Base-by-base conservation (phyloP, 805 yeast species). In the Monosporozyma aerobia region DNA sequence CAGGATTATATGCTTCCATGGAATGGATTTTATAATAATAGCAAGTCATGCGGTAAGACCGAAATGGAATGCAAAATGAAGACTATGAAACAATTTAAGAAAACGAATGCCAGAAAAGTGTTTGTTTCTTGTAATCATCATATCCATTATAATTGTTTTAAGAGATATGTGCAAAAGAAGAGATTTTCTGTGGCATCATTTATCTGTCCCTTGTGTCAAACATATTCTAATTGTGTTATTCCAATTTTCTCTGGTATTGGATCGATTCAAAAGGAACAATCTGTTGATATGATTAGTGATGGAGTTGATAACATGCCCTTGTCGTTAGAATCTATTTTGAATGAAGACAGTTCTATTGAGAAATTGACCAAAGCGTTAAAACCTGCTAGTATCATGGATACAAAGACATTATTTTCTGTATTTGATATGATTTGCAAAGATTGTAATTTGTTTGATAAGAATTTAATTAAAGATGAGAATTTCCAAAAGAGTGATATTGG, bases 171-270 rank as follows among this genome's bases (percentile, higher is more conserved):
- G 79, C 56, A 82, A 85, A 41, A 74, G 86, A 66, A 86, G 80
- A 55, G 74, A 56, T 65, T 73, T 3, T 77, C 77, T 9, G 78
- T 78, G 29, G 77, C 79, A 22, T 90, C 87, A 56, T 88, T 89
- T 60, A 70, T 88, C n/a, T 94, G 99, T 65, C 98, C 99, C 0
- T 74, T 94, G 44, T 94, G 99, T 73, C 89, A 90, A 56, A 87
- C 96, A 0, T 77, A 84, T 52, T 69, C 70, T 4, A 67, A 68
- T 32, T 57, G 65, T 52, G 58, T 67, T 6, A 44, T 68, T 7
- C 71, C 71, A 7, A 59, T 67, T 13, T 56, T 57, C 19, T 59
- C 56, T 14, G 45, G 45, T 11, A 10, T 23, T 22, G 45, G 45
- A 5, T 54, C 56, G 9, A 50, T 59, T 2, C 51, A 49, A 25